Evolutionary conservation across 495 filamentous ascomycete species (phyloP), one percentile per base, ranked within the genome.

Genomic region (Aspergillus conjunctus): DNA sequence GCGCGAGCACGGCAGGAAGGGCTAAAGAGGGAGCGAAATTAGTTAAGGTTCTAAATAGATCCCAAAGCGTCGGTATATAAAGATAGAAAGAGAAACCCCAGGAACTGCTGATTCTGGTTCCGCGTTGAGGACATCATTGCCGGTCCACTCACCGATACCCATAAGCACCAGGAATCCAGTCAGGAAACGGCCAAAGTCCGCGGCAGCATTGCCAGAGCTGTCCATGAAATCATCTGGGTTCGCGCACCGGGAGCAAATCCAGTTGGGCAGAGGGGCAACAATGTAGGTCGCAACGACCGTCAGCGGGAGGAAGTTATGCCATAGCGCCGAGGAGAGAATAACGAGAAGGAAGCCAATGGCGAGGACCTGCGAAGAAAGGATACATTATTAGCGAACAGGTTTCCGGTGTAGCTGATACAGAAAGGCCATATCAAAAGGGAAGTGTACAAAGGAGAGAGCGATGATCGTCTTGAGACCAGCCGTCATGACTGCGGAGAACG

Each of bases 271-370:
- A 7, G 94, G 95, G 55, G 94, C 94, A 67, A 98, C 69, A 60
- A 96, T 84, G 78, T 97, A 98, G 60, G 94, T 98, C 64, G 87
- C 95, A 53, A 98, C 94, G 57, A 98, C 94, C 46, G 97, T 83
- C 62, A 98, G 82, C 30, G 94, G 90, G 67, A 93, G 90, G 85
- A 95, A 98, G 71, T 91, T 90, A 59, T 91, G 81, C 81, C 87
- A 98, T 54, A 98, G 88, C 32, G 95, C 94, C 69, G 92, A 94
- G 61, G 92, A 97, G 70, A 98, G 90, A 77, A 98, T 98, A 46
- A 98, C 93, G 62, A 98, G 92, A 69, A 98, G 91, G 84, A 98
- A 98, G 68, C 94, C 94, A 72, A 98, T 94, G 60, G 95, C 95
- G 57, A 98, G 91, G 69, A 98, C 84, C 90, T 93, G 54, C 31